Conservation (phyloP, 2,329 filamentous ascomycete species). For the Apiospora phragmitis region DNA sequence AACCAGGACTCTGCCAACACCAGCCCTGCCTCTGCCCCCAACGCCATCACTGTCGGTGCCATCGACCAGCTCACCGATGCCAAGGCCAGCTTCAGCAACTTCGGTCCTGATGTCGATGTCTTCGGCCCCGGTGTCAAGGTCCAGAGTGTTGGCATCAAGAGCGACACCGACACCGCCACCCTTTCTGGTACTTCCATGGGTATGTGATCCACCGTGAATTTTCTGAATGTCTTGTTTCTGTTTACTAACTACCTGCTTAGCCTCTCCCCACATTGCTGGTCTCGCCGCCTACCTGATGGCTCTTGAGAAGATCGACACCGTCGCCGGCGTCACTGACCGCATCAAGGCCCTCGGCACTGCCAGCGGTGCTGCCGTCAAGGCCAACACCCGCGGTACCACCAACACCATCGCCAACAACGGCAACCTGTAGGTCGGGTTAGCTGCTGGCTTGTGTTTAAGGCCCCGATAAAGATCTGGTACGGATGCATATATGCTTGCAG, state of each 20-base stretch:
- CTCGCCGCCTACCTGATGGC: conserved; percentile 68
- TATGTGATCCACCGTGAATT: conserved; percentile 20
- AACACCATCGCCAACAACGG: conserved; percentile 60
- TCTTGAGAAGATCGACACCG: conserved; percentile 49
- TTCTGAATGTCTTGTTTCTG: not conserved
- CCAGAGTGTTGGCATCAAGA: conserved; percentile 52
- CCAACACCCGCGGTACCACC: conserved; percentile 48
- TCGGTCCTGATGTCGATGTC: conserved; percentile 45
- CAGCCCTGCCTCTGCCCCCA: conserved; percentile 56
- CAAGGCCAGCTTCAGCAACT: conserved; percentile 59
- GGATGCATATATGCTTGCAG: not conserved
- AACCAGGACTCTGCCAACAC: conserved; percentile 49
- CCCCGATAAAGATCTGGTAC: not conserved
- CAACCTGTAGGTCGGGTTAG: conserved; percentile 14
- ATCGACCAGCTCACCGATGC: conserved; percentile 51
- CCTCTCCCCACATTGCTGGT: conserved; percentile 67
- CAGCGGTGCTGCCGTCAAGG: conserved; percentile 44
- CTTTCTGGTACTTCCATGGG: conserved; percentile 61
- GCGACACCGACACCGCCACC: conserved; percentile 42
- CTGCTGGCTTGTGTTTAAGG: not conserved
- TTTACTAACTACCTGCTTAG: conserved; percentile 35
- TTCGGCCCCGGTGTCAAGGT: conserved; percentile 58
- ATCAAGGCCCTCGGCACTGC: conserved; percentile 54
- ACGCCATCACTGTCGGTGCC: conserved; percentile 61
- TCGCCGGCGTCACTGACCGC: conserved; percentile 44